Evolutionary conservation across 495 filamentous ascomycete species (phyloP), one percentile per base, ranked within the genome.

Genomic region (Hypomontagnella monticulosa): DNA sequence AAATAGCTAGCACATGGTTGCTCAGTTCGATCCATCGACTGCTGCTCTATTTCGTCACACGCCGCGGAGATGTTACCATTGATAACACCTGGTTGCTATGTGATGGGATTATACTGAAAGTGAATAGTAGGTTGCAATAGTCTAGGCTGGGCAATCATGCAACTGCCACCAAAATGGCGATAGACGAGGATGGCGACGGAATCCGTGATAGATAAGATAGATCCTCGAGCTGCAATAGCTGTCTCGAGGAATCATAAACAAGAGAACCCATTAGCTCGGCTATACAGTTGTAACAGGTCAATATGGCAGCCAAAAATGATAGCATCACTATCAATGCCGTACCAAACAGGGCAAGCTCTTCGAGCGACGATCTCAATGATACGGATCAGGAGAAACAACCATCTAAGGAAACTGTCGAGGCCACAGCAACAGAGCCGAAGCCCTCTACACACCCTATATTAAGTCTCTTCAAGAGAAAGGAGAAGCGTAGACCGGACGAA

Each of bases 401-500:
- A 5, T 10, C 46, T 2, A 60, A 51, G 19, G 46, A 23, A 27
- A n/a, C n/a, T 10, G 20, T 27, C 18, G 57, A 51, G 12, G 15
- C 20, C 8, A 36, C 37, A 14, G 38, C 14, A 14, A 27, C 11
- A n/a, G 46, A 51, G 11, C 33, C 34, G 4, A 2, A 46, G 30
- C 12, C 20, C 33, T 38, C 58, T 19, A n/a, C 1, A 4, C 49
- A 61, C 40, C 49, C 48, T 5, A 36, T 59, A 33, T 46, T 59
- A n/a, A 50, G 16, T 3, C 56, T 49, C 18, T 60, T 50, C 33
- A 43, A 33, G 23, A 27, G 54, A 16, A 57, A 47, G 30, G 15
- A 57, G 10, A 57, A 32, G 15, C 53, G 36, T 10, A 57, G 8
- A 12, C 15, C 38, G 1, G 73, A 80, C 27, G 75, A 74, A 15